phyloP scores from a whole-genome alignment of 1,284 basidiomycete genomes.

The Fomitopsis betulina region DNA sequence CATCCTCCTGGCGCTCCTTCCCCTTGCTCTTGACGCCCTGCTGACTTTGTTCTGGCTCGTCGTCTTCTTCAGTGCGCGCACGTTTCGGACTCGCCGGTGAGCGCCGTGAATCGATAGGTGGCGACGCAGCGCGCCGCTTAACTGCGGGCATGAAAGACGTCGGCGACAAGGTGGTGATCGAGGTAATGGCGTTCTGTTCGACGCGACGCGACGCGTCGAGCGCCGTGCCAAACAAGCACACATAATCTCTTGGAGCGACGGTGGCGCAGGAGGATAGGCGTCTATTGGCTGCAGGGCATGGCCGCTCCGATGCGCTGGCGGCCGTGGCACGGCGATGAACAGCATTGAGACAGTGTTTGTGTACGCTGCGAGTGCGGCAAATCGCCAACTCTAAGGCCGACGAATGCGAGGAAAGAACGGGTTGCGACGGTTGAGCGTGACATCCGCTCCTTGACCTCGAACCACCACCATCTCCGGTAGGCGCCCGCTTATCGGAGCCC shows the following conservation, averaged over 20 bases:
- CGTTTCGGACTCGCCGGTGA: slow-evolving; percentile 34
- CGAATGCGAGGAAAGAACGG: neutral
- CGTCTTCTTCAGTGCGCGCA: slow-evolving; percentile 34
- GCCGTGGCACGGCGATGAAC: neutral
- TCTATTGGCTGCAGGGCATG: neutral
- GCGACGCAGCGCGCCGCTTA: slow-evolving; percentile 31
- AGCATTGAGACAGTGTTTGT: neutral
- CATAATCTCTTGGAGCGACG: neutral
- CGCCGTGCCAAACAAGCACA: neutral
- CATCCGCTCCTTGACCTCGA: too few species aligned
- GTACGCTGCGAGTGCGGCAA: too few species aligned
- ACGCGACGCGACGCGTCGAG: slow-evolving; percentile 23
- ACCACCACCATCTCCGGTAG: too few species aligned
- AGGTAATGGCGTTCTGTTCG: neutral
- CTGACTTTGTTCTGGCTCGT: slow-evolving; percentile 30
- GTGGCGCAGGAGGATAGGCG: neutral
- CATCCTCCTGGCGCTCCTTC: slow-evolving; percentile 28
- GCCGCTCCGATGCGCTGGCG: neutral
- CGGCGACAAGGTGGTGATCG: neutral
- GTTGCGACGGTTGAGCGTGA: neutral
- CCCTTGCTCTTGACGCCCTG: slow-evolving; percentile 28
- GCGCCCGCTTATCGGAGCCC: too few species aligned
- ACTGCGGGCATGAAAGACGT: slow-evolving; percentile 24
- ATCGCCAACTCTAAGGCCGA: too few species aligned
- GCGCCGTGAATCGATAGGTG: slow-evolving; percentile 31